These are phyloP conservation scores for Solidago caesia DNA, from an alignment of 129 eudicot species.

Conservation along the genomic window DNA sequence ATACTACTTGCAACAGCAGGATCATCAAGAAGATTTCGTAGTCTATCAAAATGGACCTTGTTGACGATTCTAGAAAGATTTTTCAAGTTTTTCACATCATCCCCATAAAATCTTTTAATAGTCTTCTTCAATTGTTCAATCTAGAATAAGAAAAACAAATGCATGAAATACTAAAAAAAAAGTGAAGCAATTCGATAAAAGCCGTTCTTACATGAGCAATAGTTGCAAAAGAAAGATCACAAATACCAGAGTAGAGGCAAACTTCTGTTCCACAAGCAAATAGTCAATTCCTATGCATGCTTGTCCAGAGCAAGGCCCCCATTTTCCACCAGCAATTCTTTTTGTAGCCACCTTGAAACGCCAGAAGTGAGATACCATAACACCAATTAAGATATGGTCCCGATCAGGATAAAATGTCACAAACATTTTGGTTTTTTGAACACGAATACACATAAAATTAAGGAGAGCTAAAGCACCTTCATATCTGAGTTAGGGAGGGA, in stretches of 20 bases:
- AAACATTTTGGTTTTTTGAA: background rate
- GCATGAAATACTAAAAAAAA: background rate
- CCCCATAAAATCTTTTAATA: conserved; percentile 66
- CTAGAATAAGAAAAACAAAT: conserved; percentile 34
- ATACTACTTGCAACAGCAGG: conserved; percentile 70
- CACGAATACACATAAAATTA: background rate
- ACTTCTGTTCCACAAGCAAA: conserved; percentile 69
- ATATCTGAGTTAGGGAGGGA: conserved; percentile 56
- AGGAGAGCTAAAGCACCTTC: conserved; percentile 44
- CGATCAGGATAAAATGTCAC: background rate
- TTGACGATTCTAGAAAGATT: conserved; percentile 61
- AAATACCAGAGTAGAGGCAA: conserved; percentile 63
- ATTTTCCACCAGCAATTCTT: conserved; percentile 71
- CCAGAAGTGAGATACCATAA: background rate
- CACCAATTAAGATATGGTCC: background rate
- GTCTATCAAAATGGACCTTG: conserved; percentile 70
- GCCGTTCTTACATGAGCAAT: background rate
- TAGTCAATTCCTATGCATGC: conserved; percentile 85
- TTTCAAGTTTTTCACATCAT: conserved; percentile 50
- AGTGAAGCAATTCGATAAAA: background rate
- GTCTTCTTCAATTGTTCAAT: conserved; percentile 57
- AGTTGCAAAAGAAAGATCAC: conserved; percentile 3
- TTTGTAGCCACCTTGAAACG: conserved; percentile 65
- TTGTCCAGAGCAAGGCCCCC: conserved; percentile 88
- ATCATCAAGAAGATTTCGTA: conserved; percentile 68